Evolutionary conservation across 2,329 filamentous ascomycete species (phyloP).

Genomic region (Pseudogymnoascus sp.): DNA sequence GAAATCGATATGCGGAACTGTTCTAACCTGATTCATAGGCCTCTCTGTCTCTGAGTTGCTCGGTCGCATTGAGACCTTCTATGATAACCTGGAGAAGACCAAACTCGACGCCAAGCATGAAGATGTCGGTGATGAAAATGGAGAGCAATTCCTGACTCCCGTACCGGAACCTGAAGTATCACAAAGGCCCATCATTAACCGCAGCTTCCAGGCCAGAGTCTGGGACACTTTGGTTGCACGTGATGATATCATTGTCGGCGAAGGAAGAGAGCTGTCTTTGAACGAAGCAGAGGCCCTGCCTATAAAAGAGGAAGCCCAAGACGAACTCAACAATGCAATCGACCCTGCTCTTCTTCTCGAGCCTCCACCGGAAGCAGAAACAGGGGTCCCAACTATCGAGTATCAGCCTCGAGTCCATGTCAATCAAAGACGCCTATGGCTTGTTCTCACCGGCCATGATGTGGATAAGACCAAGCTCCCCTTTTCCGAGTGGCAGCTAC

Average conservation of each 20-base stretch:
- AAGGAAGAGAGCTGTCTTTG: background rate
- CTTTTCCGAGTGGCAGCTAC: conserved; percentile 52
- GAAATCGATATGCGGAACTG: background rate
- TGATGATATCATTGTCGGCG: conserved; percentile 13
- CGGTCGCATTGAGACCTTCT: conserved; percentile 8
- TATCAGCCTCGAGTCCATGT: conserved; percentile 39
- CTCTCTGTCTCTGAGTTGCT: conserved; percentile 9
- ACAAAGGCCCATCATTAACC: background rate
- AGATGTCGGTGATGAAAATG: background rate
- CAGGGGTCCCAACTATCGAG: background rate
- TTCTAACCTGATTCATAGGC: conserved; percentile 7
- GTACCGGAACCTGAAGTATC: background rate
- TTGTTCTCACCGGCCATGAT: conserved; percentile 52
- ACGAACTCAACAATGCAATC: background rate
- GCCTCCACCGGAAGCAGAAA: background rate
- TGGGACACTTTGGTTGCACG: conserved; percentile 6
- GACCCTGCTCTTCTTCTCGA: background rate
- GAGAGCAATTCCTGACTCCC: background rate
- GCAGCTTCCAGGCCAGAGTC: background rate
- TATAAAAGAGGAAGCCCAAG: background rate
- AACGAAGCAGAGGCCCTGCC: conserved; percentile 5
- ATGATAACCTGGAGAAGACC: background rate
- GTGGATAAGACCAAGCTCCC: conserved; percentile 54
- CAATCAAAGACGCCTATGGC: conserved; percentile 53
- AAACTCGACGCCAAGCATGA: background rate